Evolutionary conservation across 345 rosid species (phyloP).

Genomic region (Arabidopsis thaliana): DNA sequence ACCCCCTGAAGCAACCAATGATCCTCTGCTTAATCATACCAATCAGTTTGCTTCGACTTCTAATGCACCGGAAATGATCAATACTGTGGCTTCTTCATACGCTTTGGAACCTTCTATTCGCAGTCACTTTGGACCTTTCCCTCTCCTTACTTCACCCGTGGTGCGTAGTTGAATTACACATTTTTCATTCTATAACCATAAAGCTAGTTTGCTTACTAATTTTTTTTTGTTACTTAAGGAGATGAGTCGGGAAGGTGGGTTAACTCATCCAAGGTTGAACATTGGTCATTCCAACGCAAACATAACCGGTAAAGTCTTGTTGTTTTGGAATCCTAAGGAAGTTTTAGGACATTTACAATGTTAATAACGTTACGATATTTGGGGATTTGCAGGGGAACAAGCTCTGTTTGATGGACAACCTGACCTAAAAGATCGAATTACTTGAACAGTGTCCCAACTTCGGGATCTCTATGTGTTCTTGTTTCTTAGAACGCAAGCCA

Average conservation of each 20-base stretch:
- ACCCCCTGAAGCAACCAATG: slow-evolving; percentile 49
- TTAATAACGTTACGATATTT: not conserved
- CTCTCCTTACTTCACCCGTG: slow-evolving; percentile 49
- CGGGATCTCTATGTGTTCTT: not conserved
- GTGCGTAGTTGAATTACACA: slow-evolving; percentile 42
- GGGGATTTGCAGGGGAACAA: slow-evolving; percentile 45
- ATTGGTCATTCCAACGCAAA: slow-evolving; percentile 46
- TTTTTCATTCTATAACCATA: not conserved
- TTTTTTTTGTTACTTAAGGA: slow-evolving; percentile 47
- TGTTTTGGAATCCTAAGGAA: not conserved
- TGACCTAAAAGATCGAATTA: slow-evolving; percentile 34
- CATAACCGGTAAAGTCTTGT: slow-evolving; percentile 49
- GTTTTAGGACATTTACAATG: not conserved
- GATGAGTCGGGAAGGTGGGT: slow-evolving; percentile 52
- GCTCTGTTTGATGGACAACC: slow-evolving; percentile 33
- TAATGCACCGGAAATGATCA: slow-evolving; percentile 49
- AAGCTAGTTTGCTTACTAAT: not conserved
- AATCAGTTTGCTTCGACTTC: slow-evolving; percentile 50
- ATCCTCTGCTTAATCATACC: slow-evolving; percentile 44
- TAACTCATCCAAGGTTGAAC: slow-evolving; percentile 53
- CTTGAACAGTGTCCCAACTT: slow-evolving; percentile 20
- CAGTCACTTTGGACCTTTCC: slow-evolving; percentile 57
- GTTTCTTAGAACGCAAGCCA: slow-evolving; percentile 39
- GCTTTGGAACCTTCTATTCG: slow-evolving; percentile 65
- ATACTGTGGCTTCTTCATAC: slow-evolving; percentile 48